Percentiles rank a stretch among this genome's conserved stretches.
Evolutionary conservation across 1,284 basidiomycete genomes (phyloP).

Genomic region (Clitocybe nebularis): DNA sequence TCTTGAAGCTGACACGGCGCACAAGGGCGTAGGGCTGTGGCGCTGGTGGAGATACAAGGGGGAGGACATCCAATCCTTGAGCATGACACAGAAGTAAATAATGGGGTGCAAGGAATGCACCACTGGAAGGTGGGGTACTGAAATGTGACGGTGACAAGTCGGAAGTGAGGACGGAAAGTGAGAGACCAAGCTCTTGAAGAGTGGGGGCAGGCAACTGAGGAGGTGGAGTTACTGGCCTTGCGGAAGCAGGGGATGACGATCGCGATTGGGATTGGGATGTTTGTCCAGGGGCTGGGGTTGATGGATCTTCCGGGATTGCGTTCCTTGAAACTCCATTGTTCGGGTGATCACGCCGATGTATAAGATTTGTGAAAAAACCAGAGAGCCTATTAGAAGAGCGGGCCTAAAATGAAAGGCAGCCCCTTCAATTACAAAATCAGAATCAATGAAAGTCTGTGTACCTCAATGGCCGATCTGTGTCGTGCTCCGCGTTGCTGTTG

Average conservation of each 20-base stretch:
- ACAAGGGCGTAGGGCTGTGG: slow-evolving; percentile 75
- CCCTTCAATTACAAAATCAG: slow-evolving; percentile 5
- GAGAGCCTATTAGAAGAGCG: slow-evolving; percentile 70
- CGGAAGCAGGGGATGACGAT: slow-evolving; percentile 45
- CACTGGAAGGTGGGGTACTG: slow-evolving; percentile 67
- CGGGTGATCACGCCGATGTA: slow-evolving; percentile 60
- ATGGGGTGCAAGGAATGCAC: slow-evolving; percentile 73
- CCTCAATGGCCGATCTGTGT: slow-evolving; percentile 46
- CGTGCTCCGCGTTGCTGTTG: slow-evolving; percentile 32
- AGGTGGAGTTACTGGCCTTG: slow-evolving; percentile 61
- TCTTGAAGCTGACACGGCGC: slow-evolving; percentile 74
- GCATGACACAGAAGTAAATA: slow-evolving; percentile 79
- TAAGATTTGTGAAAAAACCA: slow-evolving; percentile 76
- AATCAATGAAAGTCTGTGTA: slow-evolving; percentile 22
- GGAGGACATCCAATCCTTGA: slow-evolving; percentile 77
- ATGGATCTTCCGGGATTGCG: slow-evolving; percentile 26
- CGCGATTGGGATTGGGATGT: slow-evolving; percentile 36
- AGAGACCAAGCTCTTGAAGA: slow-evolving; percentile 71
- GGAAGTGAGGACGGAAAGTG: slow-evolving; percentile 59
- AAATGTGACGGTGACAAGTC: slow-evolving; percentile 73
- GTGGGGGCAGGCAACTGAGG: slow-evolving; percentile 66
- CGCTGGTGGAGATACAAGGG: slow-evolving; percentile 65
- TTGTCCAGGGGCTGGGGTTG: slow-evolving; percentile 19
- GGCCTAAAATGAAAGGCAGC: slow-evolving; percentile 31
- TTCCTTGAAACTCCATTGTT: slow-evolving; percentile 25